phyloP scores from a whole-genome alignment of 768 basidiomycete genomes.

The Amanita inopinata region DNA sequence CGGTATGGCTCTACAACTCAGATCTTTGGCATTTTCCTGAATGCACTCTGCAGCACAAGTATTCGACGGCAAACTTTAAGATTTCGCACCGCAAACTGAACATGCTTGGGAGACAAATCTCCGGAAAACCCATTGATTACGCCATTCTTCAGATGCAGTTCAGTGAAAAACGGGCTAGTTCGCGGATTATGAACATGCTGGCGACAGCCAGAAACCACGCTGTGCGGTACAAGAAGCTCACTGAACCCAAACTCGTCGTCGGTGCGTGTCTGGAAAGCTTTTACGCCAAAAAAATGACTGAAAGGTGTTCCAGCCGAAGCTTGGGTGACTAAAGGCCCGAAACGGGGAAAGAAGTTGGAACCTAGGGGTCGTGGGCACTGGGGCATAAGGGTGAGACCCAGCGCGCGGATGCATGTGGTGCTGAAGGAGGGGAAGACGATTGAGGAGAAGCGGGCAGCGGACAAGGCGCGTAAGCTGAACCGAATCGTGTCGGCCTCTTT shows the following conservation, averaged over 20 bases:
- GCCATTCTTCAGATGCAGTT: conserved; percentile 97
- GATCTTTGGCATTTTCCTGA: neutral
- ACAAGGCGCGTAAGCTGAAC: conserved; percentile 57
- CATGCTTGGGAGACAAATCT: conserved; percentile 76
- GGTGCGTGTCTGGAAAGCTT: conserved; percentile 40
- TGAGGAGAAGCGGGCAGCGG: conserved; percentile 54
- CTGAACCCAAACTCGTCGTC: conserved; percentile 65
- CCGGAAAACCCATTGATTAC: conserved; percentile 86
- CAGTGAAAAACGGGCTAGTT: conserved; percentile 84
- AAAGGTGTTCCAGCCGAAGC: conserved; percentile 55
- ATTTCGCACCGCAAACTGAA: conserved; percentile 92
- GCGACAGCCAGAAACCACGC: conserved; percentile 84
- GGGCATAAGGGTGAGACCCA: conserved; percentile 70
- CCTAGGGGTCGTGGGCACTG: conserved; percentile 74
- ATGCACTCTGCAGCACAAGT: conserved; percentile 63
- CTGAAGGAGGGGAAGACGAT: conserved; percentile 75
- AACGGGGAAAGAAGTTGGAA: conserved; percentile 56
- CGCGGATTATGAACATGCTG: conserved; percentile 82
- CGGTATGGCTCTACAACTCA: conserved; percentile 13
- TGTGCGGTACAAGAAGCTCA: conserved; percentile 61
- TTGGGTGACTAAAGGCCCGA: conserved; percentile 86
- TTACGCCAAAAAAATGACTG: conserved; percentile 1
- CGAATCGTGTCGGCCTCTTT: conserved; percentile 74
- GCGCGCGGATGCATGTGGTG: conserved; percentile 65
- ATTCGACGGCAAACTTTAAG: conserved; percentile 88